A percentile compares a stretch with the other conserved stretches of the same genome.
phyloP scores from a whole-genome alignment of 352 stramenopile species.

The Chrysophaeum taylorii region DNA sequence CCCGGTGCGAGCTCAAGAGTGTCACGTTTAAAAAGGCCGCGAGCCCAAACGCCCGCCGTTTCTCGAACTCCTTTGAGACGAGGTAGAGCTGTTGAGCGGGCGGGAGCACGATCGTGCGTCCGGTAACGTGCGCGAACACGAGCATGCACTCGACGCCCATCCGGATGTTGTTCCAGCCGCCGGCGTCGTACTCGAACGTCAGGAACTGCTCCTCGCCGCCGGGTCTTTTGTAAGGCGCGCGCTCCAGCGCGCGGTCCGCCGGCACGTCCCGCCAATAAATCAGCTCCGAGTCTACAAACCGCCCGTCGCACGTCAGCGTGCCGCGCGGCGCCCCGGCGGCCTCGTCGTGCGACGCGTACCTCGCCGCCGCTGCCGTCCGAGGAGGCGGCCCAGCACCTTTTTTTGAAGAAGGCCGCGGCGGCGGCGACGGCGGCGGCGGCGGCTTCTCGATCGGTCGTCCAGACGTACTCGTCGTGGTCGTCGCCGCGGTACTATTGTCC shows the following conservation, averaged over 20 bases:
- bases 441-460: too few species aligned
- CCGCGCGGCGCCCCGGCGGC: neutral
- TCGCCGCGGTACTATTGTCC: too few species aligned
- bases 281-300: slow-evolving; percentile 10
- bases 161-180: slow-evolving; percentile 73
- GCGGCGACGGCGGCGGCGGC: too few species aligned
- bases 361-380: too few species aligned
- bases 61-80: slow-evolving; percentile 30
- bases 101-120: slow-evolving; percentile 60
- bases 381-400: too few species aligned
- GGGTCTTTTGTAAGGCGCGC: too few species aligned
- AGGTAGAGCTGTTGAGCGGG: slow-evolving; percentile 60
- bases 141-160: slow-evolving; percentile 67
- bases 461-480: too few species aligned
- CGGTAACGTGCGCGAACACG: slow-evolving; percentile 56
- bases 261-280: neutral
- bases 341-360: neutral
- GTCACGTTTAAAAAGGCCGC: slow-evolving; percentile 53
- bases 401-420: too few species aligned
- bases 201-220: slow-evolving; percentile 39
- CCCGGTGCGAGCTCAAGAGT: neutral
- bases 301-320: neutral
- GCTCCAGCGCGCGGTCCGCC: too few species aligned
- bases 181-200: slow-evolving; percentile 71
- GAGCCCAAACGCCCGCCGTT: slow-evolving; percentile 40